Evolutionary conservation across 108 stramenopile species (phyloP).

Genomic region (Mediolabrus comicus): DNA sequence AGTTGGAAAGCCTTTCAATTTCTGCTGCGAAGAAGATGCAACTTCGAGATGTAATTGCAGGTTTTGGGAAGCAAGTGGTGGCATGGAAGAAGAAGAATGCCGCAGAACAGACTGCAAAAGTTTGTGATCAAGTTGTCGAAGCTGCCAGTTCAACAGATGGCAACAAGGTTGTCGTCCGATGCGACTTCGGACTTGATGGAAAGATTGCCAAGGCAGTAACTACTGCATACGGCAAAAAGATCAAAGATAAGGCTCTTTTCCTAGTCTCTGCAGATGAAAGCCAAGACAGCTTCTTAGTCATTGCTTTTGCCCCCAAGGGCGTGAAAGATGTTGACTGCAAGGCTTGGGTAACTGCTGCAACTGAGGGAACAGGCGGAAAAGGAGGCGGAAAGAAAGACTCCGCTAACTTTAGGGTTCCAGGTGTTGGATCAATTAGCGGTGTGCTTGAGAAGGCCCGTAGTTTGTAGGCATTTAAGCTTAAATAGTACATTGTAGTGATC

Average conservation of each 20-base stretch:
- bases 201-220: conserved; percentile 88
- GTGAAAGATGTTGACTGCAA: conserved; percentile 76
- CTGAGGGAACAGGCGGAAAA: conserved; percentile 80
- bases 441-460: conserved; percentile 69
- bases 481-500: too few species aligned
- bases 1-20: conserved; percentile 67
- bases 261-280: conserved; percentile 77
- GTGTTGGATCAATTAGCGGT: conserved; percentile 51
- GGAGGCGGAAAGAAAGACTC: conserved; percentile 89
- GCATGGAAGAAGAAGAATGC: conserved; percentile 80
- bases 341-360: conserved; percentile 75
- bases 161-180: conserved; percentile 80
- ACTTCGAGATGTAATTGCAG: conserved; percentile 60
- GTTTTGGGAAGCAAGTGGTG: conserved; percentile 72
- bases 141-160: conserved; percentile 64
- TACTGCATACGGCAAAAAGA: conserved; percentile 79
- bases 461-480: conserved; percentile 29
- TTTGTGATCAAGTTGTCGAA: conserved; percentile 61
- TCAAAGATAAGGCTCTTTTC: conserved; percentile 83
- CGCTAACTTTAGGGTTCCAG: conserved; percentile 73
- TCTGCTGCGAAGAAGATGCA: conserved; percentile 79
- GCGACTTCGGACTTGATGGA: conserved; percentile 91
- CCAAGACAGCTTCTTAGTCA: conserved; percentile 67
- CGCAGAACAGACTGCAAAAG: conserved; percentile 73
- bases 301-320: conserved; percentile 80